These are phyloP conservation scores for Heliosperma pusillum DNA, from an alignment of 148 eudicot species.

Conservation along the genomic window DNA sequence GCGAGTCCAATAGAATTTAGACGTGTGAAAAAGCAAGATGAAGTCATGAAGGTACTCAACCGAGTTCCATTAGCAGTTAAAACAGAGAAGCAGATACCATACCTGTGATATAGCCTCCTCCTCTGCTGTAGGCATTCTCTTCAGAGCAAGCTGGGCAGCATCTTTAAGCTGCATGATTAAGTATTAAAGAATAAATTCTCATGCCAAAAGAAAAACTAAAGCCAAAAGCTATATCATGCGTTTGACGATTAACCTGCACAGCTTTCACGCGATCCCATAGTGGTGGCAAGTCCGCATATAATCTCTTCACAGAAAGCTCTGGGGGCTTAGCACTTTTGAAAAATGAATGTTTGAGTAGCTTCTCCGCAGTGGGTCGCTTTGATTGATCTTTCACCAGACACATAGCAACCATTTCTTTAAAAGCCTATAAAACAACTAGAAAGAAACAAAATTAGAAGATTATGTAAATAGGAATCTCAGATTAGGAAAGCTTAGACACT, in stretches of 20 bases:
- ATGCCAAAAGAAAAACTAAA: conserved; percentile 16
- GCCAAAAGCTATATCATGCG: not conserved
- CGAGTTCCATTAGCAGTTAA: not conserved
- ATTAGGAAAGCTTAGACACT: not conserved
- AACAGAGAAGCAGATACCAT: conserved; percentile 13
- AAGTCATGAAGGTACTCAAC: not conserved
- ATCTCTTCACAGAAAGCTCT: conserved; percentile 77
- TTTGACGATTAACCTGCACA: conserved; percentile 53
- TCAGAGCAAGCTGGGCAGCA: conserved; percentile 93
- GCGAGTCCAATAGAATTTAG: not conserved
- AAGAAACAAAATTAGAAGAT: conserved; percentile 28
- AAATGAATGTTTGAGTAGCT: conserved; percentile 87
- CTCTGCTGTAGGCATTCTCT: conserved; percentile 87
- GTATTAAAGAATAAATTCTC: conserved; percentile 8
- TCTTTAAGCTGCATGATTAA: conserved; percentile 60
- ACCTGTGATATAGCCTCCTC: conserved; percentile 97
- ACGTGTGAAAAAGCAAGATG: not conserved
- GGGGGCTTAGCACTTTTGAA: conserved; percentile 94
- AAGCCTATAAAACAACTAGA: conserved; percentile 53
- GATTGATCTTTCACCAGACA: conserved; percentile 99
- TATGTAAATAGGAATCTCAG: not conserved
- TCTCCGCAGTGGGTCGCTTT: conserved; percentile 91
- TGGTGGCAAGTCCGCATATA: conserved; percentile 84
- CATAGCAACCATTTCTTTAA: conserved; percentile 98
- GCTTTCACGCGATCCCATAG: conserved; percentile 90